Conservation (phyloP, 2,329 filamentous ascomycete species). For the Periconia macrospinosa region DNA sequence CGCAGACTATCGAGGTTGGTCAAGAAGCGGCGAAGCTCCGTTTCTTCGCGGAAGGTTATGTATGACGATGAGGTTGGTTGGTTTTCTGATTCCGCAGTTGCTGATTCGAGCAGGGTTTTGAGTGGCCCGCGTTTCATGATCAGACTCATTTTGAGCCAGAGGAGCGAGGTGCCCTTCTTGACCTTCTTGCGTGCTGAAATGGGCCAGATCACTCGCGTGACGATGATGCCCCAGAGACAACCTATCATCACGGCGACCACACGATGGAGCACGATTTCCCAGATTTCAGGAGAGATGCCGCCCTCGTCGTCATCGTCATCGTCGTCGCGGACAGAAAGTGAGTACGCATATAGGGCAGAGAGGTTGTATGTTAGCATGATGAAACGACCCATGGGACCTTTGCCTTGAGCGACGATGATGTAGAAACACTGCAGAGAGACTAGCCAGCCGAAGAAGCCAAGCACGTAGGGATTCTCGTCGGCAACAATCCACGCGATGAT, state of each 20-base stretch:
- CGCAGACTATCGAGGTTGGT: conserved; percentile 74
- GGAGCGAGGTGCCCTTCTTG: conserved; percentile 82
- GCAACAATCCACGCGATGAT: conserved; percentile 77
- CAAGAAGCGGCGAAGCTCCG: conserved; percentile 78
- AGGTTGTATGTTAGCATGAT: conserved; percentile 96
- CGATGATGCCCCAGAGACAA: conserved; percentile 87
- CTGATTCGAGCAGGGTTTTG: conserved; percentile 61
- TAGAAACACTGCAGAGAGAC: conserved; percentile 85
- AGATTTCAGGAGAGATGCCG: conserved; percentile 78
- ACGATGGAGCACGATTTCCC: conserved; percentile 84
- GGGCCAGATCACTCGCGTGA: conserved; percentile 90
- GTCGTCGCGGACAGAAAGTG: conserved; percentile 75
- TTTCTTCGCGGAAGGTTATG: conserved; percentile 85
- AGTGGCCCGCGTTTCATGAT: conserved; percentile 96
- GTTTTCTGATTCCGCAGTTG: conserved; percentile 22
- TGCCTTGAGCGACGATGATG: conserved; percentile 80
- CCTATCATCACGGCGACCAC: conserved; percentile 84
- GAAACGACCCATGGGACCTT: conserved; percentile 89
- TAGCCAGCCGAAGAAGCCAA: conserved; percentile 81
- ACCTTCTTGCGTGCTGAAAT: conserved; percentile 88
- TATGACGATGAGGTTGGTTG: conserved; percentile 57
- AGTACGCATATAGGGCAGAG: conserved; percentile 91
- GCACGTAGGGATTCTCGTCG: conserved; percentile 69
- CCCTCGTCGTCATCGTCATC: conserved; percentile 87
- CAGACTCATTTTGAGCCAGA: conserved; percentile 92